Evolutionary conservation across 805 yeast genomes (phyloP).

Genomic region (Sugiyamaella qingdaonensis): DNA sequence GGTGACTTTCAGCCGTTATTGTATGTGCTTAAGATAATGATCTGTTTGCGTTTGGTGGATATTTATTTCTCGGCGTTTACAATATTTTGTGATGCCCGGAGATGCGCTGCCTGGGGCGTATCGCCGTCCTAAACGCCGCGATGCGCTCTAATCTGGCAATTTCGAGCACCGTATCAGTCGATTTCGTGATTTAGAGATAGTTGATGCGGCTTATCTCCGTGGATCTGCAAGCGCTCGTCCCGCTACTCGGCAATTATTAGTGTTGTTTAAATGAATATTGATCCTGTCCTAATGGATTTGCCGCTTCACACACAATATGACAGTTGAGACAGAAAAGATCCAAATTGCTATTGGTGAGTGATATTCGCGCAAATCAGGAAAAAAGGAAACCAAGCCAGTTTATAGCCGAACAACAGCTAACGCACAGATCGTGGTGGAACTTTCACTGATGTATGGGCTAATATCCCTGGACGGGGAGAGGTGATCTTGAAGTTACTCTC

Average conservation of each 20-base stretch:
- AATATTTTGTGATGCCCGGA: not conserved
- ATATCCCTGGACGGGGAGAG: constrained; percentile 49
- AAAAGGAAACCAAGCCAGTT: too few relatives aligned
- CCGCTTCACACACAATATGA: not conserved
- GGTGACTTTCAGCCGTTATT: too few relatives aligned
- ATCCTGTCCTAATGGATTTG: too few relatives aligned
- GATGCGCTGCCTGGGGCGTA: not conserved
- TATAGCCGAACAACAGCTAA: too few relatives aligned
- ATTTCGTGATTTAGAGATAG: not conserved
- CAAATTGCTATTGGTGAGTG: constrained; percentile 2
- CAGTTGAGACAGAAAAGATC: not conserved
- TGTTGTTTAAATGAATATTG: too few relatives aligned
- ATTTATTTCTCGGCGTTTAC: not conserved
- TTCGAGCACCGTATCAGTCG: not conserved
- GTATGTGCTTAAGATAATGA: too few relatives aligned
- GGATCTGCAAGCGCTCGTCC: not conserved
- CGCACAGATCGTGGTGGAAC: constrained; percentile 70
- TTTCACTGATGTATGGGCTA: constrained; percentile 72
- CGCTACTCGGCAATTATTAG: too few relatives aligned
- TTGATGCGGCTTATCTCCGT: not conserved
- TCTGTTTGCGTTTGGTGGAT: not conserved
- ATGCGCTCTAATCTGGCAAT: not conserved
- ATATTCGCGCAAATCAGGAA: too few relatives aligned
- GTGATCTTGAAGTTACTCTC: constrained; percentile 73
- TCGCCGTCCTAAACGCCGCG: not conserved